Base-by-base conservation (phyloP, 225 moss, liverwort and hornwort genomes). In the Rhytidiadelphus loreus region DNA sequence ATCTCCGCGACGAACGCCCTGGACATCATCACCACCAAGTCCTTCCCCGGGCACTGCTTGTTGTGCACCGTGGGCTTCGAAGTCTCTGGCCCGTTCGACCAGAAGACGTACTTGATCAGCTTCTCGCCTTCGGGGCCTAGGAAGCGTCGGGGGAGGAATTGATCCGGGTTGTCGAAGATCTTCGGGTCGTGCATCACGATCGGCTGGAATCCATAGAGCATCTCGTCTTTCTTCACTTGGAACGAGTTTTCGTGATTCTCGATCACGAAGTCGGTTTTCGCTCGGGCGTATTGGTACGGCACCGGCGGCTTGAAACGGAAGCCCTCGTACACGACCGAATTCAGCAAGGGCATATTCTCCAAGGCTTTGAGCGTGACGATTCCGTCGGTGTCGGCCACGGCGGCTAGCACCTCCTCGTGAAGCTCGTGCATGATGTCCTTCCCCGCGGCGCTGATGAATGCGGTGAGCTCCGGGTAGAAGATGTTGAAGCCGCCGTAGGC, bases 11-110 rank as follows among this genome's bases (percentile, higher is more conserved):
- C 88, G 50, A 85, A 93, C 11, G 88, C 90, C 24, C 85, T 82
- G 18, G 91, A 70, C 84, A 92, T 89, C 16, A 68, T 92, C 25
- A 95, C 89, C 22, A 94, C 92, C 22, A 93, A 32, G 0, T 93
- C 88, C 89, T 94, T 95, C 9, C 92, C 95, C 6, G 91, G 53
- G 78, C 95, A 95, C 88, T 93, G 94, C 93, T 95, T 95, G 89
- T 95, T 85, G 0, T 46, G 39, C 50, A 86, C 86, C 5, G 90
- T 88, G 18, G 95, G 77, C 22, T 39, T 80, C 8, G 91, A 88
- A 2, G 91, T 91, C 87, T 95, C 92, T 2, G 78, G 87, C 4
- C 93, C 95, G 69, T 96, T 96, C 6, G 95, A 93, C 95, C 95
- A 96, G 85, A 96, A 91, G 29, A 96, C 59, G n/a, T 92, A 59